phyloP scores from a whole-genome alignment of 352 stramenopile species.

The Globisporangium middletonii region DNA sequence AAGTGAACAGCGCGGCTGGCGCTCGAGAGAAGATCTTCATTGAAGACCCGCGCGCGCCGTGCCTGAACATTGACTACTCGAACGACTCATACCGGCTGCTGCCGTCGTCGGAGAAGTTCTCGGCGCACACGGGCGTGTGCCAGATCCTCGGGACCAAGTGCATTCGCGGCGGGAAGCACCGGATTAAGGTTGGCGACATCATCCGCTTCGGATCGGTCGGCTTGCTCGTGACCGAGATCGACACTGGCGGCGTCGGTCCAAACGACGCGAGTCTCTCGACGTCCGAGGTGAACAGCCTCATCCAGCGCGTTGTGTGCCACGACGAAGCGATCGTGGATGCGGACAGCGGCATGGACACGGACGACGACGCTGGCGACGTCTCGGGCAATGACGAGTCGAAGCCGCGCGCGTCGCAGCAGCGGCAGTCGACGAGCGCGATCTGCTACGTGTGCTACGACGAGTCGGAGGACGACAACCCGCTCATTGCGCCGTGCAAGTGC shows the following conservation, averaged over 20 bases:
- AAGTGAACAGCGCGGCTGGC: conserved; percentile 24
- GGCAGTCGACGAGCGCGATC: conserved; percentile 74
- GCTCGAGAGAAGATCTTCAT: conserved; percentile 82
- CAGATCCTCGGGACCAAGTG: conserved; percentile 85
- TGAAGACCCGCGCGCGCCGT: conserved; percentile 76
- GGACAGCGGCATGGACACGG: conserved; percentile 81
- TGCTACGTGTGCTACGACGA: conserved; percentile 89
- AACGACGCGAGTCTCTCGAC: conserved; percentile 71
- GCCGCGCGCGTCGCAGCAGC: conserved; percentile 55
- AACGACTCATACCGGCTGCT: conserved; percentile 83
- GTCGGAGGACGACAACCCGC: conserved; percentile 82
- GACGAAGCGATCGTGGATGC: conserved; percentile 73
- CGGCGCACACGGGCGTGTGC: conserved; percentile 80
- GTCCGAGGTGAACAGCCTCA: conserved; percentile 73
- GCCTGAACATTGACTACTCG: conserved; percentile 84
- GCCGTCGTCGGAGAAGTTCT: conserved; percentile 83
- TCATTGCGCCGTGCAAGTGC: conserved; percentile 94
- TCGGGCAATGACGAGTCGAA: conserved; percentile 84
- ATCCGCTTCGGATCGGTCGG: conserved; percentile 82
- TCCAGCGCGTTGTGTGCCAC: conserved; percentile 77
- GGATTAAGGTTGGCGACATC: conserved; percentile 79
- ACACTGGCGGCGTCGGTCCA: conserved; percentile 58
- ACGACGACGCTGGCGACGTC: conserved; percentile 77
- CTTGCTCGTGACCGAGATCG: conserved; percentile 79
- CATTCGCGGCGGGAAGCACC: conserved; percentile 78